These are phyloP conservation scores for Chalciporus sp. DNA, from an alignment of 1,284 basidiomycete genomes.

Conservation along the genomic window DNA sequence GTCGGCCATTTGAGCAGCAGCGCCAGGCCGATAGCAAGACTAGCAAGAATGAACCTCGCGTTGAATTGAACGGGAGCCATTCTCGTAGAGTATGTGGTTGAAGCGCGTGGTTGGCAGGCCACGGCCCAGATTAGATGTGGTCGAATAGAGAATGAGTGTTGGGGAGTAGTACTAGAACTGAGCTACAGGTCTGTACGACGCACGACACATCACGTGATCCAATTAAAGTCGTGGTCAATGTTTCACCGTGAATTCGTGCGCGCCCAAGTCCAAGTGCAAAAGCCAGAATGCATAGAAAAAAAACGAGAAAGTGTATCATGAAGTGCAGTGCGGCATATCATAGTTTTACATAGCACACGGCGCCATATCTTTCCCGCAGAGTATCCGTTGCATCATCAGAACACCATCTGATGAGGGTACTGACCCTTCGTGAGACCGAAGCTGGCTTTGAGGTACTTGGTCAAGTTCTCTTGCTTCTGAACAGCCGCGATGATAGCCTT, in stretches of 20 bases:
- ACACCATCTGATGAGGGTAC: conserved; percentile 86
- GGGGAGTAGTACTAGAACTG: neutral
- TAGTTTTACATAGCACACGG: conserved; percentile 29
- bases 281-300: conserved; percentile 6
- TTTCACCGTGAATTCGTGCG: neutral
- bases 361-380: conserved; percentile 14
- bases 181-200: too few relatives aligned
- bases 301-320: conserved; percentile 11
- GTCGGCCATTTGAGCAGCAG: conserved; percentile 29
- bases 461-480: conserved; percentile 91
- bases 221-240: neutral
- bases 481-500: conserved; percentile 82
- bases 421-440: conserved; percentile 97
- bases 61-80: conserved; percentile 13
- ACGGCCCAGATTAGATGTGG: neutral
- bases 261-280: neutral
- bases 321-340: conserved; percentile 21
- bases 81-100: neutral
- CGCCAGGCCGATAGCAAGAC: conserved; percentile 15
- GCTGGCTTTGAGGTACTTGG: conserved; percentile 92
- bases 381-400: conserved; percentile 51
- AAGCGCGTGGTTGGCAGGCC: neutral
- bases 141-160: conserved; percentile 1
- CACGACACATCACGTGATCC: neutral
- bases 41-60: conserved; percentile 14